Evolutionary conservation across 2,329 filamentous ascomycete species (phyloP).

Genomic region (Botrytis squamosa): DNA sequence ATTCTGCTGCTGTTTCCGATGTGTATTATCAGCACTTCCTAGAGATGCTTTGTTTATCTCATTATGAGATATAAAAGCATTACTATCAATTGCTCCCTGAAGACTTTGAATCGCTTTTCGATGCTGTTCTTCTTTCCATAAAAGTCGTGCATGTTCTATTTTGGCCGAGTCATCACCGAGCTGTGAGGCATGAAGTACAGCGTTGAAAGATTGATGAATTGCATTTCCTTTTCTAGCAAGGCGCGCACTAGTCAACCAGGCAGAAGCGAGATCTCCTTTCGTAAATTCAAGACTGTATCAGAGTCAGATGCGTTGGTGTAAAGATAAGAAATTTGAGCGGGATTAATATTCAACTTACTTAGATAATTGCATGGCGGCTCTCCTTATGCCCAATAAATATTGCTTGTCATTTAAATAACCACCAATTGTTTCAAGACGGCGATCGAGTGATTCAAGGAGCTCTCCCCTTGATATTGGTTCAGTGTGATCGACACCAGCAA

Average conservation of each 20-base stretch:
- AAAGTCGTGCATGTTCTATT: conserved; percentile 87
- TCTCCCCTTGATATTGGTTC: conserved; percentile 36
- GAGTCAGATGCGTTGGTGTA: conserved; percentile 36
- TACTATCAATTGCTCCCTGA: conserved; percentile 78
- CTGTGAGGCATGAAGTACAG: conserved; percentile 82
- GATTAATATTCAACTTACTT: conserved; percentile 50
- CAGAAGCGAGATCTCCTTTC: conserved; percentile 71
- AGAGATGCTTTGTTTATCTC: conserved; percentile 28
- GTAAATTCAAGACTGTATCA: conserved; percentile 51
- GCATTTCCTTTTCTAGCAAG: conserved; percentile 84
- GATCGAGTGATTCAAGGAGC: conserved; percentile 58
- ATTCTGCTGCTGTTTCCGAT: conserved; percentile 47
- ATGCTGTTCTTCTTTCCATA: conserved; percentile 92
- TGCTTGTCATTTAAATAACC: conserved; percentile 92
- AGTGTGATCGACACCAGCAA: conserved; percentile 53
- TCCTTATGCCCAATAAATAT: conserved; percentile 80
- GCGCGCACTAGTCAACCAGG: conserved; percentile 83
- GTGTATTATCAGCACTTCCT: conserved; percentile 23
- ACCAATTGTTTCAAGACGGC: conserved; percentile 84
- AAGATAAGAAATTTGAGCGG: not conserved
- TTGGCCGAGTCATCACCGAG: conserved; percentile 84
- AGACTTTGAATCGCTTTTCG: conserved; percentile 92
- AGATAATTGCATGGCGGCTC: conserved; percentile 82
- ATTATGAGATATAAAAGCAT: conserved; percentile 61
- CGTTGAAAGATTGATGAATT: conserved; percentile 86